Conservation (phyloP, 2,329 filamentous ascomycete species). For the Zymoseptoria brevis region DNA sequence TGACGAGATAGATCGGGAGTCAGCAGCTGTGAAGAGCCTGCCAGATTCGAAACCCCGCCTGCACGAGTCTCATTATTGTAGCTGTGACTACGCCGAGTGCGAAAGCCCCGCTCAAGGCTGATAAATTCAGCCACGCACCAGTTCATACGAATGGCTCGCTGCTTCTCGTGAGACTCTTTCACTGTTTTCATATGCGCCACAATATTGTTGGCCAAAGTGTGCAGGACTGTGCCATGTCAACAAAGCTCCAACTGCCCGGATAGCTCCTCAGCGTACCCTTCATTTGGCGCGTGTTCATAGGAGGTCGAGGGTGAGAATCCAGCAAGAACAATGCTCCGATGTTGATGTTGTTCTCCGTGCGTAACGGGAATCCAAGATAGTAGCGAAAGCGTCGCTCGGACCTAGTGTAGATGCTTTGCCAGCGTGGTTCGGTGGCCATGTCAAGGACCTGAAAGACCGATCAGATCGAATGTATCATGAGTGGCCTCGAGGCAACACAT, state of each 20-base stretch:
- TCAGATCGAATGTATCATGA: neutral
- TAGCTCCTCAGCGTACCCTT: conserved; percentile 3
- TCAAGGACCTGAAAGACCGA: conserved; percentile 14
- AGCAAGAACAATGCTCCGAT: conserved; percentile 55
- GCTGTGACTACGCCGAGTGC: conserved; percentile 5
- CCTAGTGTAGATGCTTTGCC: conserved; percentile 24
- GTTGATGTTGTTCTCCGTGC: conserved; percentile 28
- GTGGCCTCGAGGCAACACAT: neutral
- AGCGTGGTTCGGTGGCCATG: conserved; percentile 24
- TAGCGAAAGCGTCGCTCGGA: conserved; percentile 27
- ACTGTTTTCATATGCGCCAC: conserved; percentile 29
- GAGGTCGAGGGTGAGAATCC: conserved; percentile 48
- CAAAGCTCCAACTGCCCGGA: neutral
- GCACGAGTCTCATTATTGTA: neutral
- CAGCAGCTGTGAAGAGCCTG: neutral
- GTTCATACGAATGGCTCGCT: conserved; percentile 19
- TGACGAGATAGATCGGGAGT: neutral
- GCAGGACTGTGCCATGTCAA: conserved; percentile 10
- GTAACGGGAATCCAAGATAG: conserved; percentile 29
- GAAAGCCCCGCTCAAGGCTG: conserved; percentile 14
- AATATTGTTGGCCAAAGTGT: conserved; percentile 42
- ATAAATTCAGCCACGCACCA: conserved; percentile 22
- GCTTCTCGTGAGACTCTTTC: conserved; percentile 29
- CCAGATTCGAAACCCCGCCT: neutral
- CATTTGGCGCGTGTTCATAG: conserved; percentile 8